These are phyloP conservation scores for Fusarium globosum DNA, from an alignment of 2,329 filamentous ascomycete species.

Conservation along the genomic window DNA sequence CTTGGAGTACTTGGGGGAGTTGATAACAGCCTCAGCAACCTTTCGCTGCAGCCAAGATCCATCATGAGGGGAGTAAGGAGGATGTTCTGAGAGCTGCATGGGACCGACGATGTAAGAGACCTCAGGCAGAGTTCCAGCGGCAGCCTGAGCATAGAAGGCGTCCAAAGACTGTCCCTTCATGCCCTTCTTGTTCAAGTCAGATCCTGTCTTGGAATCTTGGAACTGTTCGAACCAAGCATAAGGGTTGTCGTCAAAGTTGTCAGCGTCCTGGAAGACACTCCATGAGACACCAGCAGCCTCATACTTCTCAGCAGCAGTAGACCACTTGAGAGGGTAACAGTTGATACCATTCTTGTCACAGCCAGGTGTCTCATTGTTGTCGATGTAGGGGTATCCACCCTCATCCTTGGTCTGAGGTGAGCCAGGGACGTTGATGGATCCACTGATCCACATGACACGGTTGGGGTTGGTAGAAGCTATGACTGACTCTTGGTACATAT, in stretches of 20 bases:
- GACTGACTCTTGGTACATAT: conserved; percentile 67
- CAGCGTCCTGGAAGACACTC: conserved; percentile 14
- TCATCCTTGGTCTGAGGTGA: conserved; percentile 29
- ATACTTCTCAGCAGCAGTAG: conserved; percentile 13
- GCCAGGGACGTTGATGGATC: conserved; percentile 63
- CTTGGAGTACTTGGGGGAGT: conserved; percentile 13
- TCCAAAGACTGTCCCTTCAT: conserved; percentile 10
- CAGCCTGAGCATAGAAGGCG: neutral
- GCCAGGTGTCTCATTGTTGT: conserved; percentile 9
- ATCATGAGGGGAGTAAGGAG: neutral
- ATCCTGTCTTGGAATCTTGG: conserved; percentile 2
- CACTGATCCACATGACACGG: conserved; percentile 62
- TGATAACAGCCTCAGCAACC: conserved; percentile 10
- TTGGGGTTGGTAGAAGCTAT: conserved; percentile 65
- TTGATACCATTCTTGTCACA: conserved; percentile 10
- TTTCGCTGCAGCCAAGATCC: conserved; percentile 8
- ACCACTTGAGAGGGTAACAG: conserved; percentile 17
- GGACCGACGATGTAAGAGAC: conserved; percentile 13
- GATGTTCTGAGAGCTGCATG: conserved; percentile 15
- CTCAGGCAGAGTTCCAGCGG: neutral
- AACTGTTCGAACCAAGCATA: conserved; percentile 25
- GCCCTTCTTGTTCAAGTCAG: neutral
- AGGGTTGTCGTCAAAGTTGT: conserved; percentile 19
- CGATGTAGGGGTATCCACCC: conserved; percentile 26
- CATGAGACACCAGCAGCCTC: conserved; percentile 17